Evolutionary conservation across 1,284 basidiomycete species (phyloP), one percentile per base, ranked within the genome.

Genomic region (Heterobasidion irregulare): DNA sequence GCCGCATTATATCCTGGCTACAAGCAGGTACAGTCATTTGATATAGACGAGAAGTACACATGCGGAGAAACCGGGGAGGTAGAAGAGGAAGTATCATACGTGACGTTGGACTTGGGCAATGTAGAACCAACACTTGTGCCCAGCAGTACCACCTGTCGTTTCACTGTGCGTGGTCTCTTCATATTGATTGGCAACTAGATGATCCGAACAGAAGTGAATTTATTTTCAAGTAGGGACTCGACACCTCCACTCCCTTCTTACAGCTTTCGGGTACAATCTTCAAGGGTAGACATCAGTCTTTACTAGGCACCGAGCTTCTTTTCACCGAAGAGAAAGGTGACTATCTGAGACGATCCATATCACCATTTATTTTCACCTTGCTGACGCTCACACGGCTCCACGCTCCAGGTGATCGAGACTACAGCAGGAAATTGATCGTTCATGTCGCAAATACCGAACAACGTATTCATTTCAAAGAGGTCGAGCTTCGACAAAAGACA

Each of bases 101-200:
- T 89, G 13, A 87, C 85, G 0, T 73, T 90, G 15, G 87, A 90
- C 63, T 70, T 90, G 0, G 85, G 84, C 26, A 70, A 72, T 56
- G 76, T 86, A n/a, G 85, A 89, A 60, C 85, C 86, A 2, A 82
- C 83, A 0, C 75, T 91, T 34, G 75, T 91, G 6, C 83, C 87
- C 2, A 88, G 78, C 61, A 80, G 79, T 0, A 77, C 80, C 0
- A 73, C 79, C 1, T 89, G 84, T 63, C 77, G 84, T 50, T 70
- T 89, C n/a, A 84, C 89, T 58, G 88, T 88, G 65, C 68, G 84
- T 26, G 26, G 26, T 26, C 26, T 26, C 26, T 52, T 55, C 46
- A 58, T 51, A 16, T 51, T 32, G 13, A 55, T 26, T 35, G 50
- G 15, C 26, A 2, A 12, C 34, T 8, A 18, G 6, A 26, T 26